Percentiles rank a stretch among this genome's conserved stretches.
phyloP scores from a whole-genome alignment of 805 yeast species.

The Lachancea waltii region DNA sequence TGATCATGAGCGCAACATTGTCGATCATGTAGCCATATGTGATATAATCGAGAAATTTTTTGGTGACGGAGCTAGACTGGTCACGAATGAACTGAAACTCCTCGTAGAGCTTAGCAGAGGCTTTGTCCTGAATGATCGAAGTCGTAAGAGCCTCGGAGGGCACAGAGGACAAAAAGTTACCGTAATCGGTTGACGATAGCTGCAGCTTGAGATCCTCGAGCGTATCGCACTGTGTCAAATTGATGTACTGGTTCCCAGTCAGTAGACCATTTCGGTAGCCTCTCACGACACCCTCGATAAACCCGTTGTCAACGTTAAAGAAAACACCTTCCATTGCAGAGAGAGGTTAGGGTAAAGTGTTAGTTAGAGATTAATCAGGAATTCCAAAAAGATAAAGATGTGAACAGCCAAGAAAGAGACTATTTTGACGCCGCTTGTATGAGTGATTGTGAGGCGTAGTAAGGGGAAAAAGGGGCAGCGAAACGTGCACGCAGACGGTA shows the following conservation, averaged over 20 bases:
- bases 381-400: neutral
- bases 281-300: conserved; percentile 88
- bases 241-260: conserved; percentile 73
- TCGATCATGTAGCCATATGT: conserved; percentile 98
- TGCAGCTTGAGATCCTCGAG: conserved; percentile 92
- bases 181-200: conserved; percentile 92
- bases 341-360: neutral
- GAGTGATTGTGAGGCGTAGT: no score
- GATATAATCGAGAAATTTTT: conserved; percentile 83
- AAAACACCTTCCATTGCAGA: conserved; percentile 79
- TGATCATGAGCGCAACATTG: conserved; percentile 90
- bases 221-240: conserved; percentile 91
- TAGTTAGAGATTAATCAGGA: neutral
- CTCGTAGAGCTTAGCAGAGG: conserved; percentile 64
- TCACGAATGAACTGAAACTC: conserved; percentile 82
- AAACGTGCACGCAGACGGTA: no score
- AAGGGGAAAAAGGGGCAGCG: no score
- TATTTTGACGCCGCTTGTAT: no score
- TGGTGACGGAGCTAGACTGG: conserved; percentile 74
- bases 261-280: conserved; percentile 86
- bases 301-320: conserved; percentile 87
- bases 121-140: conserved; percentile 73
- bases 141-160: conserved; percentile 76
- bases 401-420: no score
- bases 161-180: conserved; percentile 77